Conservation (phyloP, 2,329 filamentous ascomycete species). For the Colletotrichum sp. region DNA sequence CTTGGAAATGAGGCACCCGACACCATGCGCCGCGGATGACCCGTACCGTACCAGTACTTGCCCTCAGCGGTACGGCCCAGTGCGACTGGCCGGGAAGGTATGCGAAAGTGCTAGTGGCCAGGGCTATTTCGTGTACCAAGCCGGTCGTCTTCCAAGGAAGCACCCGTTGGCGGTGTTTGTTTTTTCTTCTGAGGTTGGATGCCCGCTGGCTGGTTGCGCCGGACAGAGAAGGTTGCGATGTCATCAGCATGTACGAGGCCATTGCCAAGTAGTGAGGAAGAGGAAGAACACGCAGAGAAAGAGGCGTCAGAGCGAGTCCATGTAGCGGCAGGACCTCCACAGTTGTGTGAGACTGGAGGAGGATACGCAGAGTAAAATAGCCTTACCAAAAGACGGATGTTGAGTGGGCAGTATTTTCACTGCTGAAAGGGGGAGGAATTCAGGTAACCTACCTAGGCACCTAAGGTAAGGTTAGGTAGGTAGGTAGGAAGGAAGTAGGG, state of each 20-base stretch:
- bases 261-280: neutral
- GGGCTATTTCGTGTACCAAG: neutral
- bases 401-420: neutral
- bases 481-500: too few relatives aligned
- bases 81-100: neutral
- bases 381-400: neutral
- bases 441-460: too few relatives aligned
- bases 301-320: neutral
- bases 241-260: neutral
- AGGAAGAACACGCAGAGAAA: neutral
- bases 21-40: neutral
- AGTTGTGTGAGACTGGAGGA: neutral
- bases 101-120: neutral
- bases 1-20: neutral
- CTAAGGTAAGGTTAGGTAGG: neutral
- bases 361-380: neutral
- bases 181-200: neutral
- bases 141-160: slow-evolving; percentile 11
- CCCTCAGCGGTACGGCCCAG: neutral
- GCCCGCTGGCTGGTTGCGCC: neutral
- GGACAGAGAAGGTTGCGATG: neutral
- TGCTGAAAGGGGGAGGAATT: neutral
- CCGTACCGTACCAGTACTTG: neutral
- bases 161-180: neutral
- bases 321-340: neutral